Evolutionary conservation across 2,329 filamentous ascomycete species (phyloP), one percentile per base, ranked within the genome.

Genomic region (Colletotrichum shisoi): DNA sequence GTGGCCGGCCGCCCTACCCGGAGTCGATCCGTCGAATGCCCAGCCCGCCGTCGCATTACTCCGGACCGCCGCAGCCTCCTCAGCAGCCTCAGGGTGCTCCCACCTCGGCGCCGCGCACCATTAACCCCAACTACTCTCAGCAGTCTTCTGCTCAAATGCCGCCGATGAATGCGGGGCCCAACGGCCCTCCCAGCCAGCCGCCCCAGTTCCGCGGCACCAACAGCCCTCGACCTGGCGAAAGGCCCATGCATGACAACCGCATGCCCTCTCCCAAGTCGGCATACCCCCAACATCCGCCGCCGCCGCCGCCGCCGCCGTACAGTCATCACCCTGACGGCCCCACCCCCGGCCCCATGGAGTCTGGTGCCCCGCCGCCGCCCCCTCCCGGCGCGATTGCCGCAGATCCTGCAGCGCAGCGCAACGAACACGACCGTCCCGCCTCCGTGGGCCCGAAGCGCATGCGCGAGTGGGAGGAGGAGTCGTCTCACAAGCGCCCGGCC

Each of bases 401-500:
- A 53, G 90, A 94, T 74, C 85, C 87, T 67, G 86, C 87, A 27
- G 83, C 86, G 67, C 90, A 84, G 63, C 78, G 80, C 61, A 81
- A 86, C 67, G 85, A 87, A 61, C 85, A 83, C 69, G 91, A 96
- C 63, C 87, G 93, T n/a, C 92, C 93, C 19, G 80, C 90, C 1
- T 96, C 93, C 44, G 91, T 92, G 12, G 87, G 86, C 3, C 88
- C 90, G 64, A 99, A 99, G 84, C 88, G 95, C 65, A 85, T 89
- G 76, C 89, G 94, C 56, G 95, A 98, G 74, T 97, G 95, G 94
- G 95, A 98, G 71, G 91, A 94, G 42, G 93, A 96, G 42, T 81
- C 87, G 24, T 80, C 88, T 4, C 83, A 84, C 51, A 96, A 97
- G 82, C 97, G 97, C 81, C 88, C 91, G 69, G 90, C 92, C 11